Conservation (phyloP, 2,329 filamentous ascomycete species). For the Diaporthe citri region DNA sequence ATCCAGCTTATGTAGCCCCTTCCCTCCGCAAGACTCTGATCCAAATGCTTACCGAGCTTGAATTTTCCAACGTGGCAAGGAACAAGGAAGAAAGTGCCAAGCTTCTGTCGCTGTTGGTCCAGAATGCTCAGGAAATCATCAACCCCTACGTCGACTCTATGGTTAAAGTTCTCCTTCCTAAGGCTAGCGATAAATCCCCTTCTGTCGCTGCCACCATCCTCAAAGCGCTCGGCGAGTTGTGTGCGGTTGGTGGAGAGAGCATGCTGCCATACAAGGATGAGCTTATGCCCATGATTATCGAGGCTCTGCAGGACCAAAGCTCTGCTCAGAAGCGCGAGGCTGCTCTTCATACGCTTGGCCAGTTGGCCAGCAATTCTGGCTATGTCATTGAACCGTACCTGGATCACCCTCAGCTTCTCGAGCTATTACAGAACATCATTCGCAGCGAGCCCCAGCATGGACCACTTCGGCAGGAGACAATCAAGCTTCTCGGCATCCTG, state of each 20-base stretch:
- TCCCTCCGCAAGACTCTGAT: conserved; percentile 94
- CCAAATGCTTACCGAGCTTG: conserved; percentile 94
- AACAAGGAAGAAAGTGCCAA: conserved; percentile 98
- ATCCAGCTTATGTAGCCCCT: conserved; percentile 97
- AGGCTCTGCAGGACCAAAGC: conserved; percentile 93
- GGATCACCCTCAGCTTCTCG: conserved; percentile 93
- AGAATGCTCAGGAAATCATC: conserved; percentile 92
- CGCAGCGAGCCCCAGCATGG: conserved; percentile 89
- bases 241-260: conserved; percentile 91
- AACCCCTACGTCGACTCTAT: conserved; percentile 98
- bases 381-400: conserved; percentile 98
- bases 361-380: conserved; percentile 94
- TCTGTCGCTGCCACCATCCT: conserved; percentile 95
- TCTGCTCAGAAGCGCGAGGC: conserved; percentile 92
- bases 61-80: conserved; percentile 92
- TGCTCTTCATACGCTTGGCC: conserved; percentile 88
- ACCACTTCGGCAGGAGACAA: conserved; percentile 89
- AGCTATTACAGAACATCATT: conserved; percentile 93
- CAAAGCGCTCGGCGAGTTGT: conserved; percentile 93
- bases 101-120: conserved; percentile 90
- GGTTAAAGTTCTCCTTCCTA: conserved; percentile 93
- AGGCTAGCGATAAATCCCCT: conserved; percentile 85
- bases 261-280: conserved; percentile 93
- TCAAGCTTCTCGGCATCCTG: conserved; percentile 95
- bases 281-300: conserved; percentile 95